A percentile compares a stretch with the other conserved stretches of the same genome.
Evolutionary conservation across 2,329 filamentous ascomycete genomes (phyloP).

Genomic region (Epichloe festucae): DNA sequence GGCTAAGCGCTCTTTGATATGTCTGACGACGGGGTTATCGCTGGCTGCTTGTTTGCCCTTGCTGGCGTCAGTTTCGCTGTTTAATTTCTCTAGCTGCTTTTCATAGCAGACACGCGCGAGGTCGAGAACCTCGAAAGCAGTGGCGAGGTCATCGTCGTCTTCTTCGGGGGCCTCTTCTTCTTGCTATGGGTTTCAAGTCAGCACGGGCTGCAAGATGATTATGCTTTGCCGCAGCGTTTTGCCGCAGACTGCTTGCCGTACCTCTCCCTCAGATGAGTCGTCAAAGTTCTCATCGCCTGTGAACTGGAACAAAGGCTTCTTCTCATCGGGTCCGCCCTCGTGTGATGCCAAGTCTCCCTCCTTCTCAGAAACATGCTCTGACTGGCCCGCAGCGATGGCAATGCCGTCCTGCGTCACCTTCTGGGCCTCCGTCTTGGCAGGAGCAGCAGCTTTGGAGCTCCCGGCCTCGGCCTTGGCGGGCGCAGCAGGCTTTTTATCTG

Average conservation of each 20-base stretch:
- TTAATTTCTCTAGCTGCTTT: conserved; percentile 35
- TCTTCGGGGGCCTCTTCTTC: conserved; percentile 32
- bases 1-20: conserved; percentile 73
- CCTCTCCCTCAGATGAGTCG: conserved; percentile 63
- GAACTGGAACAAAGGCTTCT: conserved; percentile 82
- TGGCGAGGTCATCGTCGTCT: conserved; percentile 60
- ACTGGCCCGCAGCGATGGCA: conserved; percentile 29
- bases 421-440: conserved; percentile 25
- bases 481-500: conserved; percentile 32
- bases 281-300: conserved; percentile 90
- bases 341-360: conserved; percentile 23
- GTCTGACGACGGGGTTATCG: conserved; percentile 31
- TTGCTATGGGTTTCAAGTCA: conserved; percentile 12
- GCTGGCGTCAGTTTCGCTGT: conserved; percentile 20
- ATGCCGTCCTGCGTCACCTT: conserved; percentile 34
- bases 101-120: conserved; percentile 55
- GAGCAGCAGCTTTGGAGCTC: conserved; percentile 24
- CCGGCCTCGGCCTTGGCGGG: conserved; percentile 23
- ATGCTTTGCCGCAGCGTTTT: background rate
- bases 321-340: conserved; percentile 23
- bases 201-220: background rate
- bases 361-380: conserved; percentile 26
- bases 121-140: conserved; percentile 76
- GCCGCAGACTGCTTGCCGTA: conserved; percentile 15
- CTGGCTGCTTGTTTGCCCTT: conserved; percentile 30